A percentile compares a stretch with the other conserved stretches of the same genome.
Evolutionary conservation across 2,329 filamentous ascomycete species (phyloP).

Genomic region (Cercospora brassicicola): DNA sequence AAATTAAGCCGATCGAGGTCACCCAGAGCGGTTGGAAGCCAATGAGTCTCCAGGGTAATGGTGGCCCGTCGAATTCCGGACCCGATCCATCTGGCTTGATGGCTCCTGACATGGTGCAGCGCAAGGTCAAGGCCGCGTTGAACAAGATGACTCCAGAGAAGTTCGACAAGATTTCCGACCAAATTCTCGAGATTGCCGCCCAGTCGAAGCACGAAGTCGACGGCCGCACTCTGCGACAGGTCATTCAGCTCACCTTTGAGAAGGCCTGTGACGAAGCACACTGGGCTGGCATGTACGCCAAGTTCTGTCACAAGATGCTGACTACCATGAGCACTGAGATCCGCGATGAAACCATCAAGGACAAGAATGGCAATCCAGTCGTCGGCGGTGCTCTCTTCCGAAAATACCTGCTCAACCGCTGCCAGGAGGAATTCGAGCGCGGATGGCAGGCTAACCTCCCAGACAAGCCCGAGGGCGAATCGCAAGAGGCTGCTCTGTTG

Average conservation of each 20-base stretch:
- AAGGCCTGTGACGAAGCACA: slow-evolving; percentile 98
- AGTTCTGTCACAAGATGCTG: slow-evolving; percentile 96
- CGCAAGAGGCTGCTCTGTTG: slow-evolving; percentile 74
- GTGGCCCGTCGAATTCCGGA: slow-evolving; percentile 44
- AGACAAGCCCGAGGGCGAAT: slow-evolving; percentile 69
- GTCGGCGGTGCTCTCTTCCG: slow-evolving; percentile 92
- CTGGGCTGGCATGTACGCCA: slow-evolving; percentile 98
- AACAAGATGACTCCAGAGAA: slow-evolving; percentile 99
- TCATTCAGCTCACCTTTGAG: slow-evolving; percentile 98
- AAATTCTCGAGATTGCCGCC: slow-evolving; percentile 86
- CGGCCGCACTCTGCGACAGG: slow-evolving; percentile 89
- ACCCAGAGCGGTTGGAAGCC: slow-evolving; percentile 88
- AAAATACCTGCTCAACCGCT: slow-evolving; percentile 97
- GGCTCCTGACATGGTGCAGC: slow-evolving; percentile 89
- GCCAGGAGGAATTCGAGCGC: slow-evolving; percentile 97
- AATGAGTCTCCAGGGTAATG: slow-evolving; percentile 51
- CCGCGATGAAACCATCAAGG: slow-evolving; percentile 89
- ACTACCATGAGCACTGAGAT: slow-evolving; percentile 93
- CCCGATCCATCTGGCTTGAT: slow-evolving; percentile 60
- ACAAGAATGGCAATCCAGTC: slow-evolving; percentile 85
- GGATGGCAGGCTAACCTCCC: slow-evolving; percentile 92
- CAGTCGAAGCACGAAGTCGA: slow-evolving; percentile 96
- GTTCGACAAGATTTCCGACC: slow-evolving; percentile 91
- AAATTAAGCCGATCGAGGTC: slow-evolving; percentile 74
- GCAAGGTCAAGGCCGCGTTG: slow-evolving; percentile 95